Base-by-base conservation (phyloP, 2,329 filamentous ascomycete species). In the Podosphaera aphanis region DNA sequence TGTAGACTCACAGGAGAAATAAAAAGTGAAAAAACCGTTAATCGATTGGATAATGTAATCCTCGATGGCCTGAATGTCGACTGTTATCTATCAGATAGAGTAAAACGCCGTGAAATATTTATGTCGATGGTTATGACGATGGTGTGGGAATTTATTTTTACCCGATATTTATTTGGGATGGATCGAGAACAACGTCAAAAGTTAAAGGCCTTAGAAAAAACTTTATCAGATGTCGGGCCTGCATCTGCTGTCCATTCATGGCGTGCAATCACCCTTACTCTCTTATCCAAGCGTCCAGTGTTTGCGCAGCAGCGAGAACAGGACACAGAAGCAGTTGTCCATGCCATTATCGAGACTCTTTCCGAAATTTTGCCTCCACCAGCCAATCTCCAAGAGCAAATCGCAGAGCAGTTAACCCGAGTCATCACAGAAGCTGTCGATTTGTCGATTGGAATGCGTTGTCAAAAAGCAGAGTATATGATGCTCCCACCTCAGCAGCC, bases 61-160 rank as follows among this genome's bases (percentile, higher is more conserved):
- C 71, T 98, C 21, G 92, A 98, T 63, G 90, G 88, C 50, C 84
- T 84, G 40, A 86, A 95, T 59, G 85, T 93, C 51, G 85, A 95
- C 62, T 67, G 69, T 48, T 90, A 93, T 57, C 77, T 98, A 43
- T 73, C 73, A 52, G 88, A 98, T 60, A 82, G 92, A 35, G 80
- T 94, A 46, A 78, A 74, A 57, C 79, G 90, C 49, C 77, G 88
- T 49, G 88, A 95, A 60, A 78, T 95, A 48, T 94, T 98, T 69
- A 94, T 95, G 84, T 90, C 85, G 33, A 85, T 98, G 62, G 83
- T 88, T 47, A 95, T 95, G 86, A 90, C 82, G 50, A 94, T 98
- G 85, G 78, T 98, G 44, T 98, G 86, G 86, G 90, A 98, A 62
- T 94, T 92, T 58, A 79, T 98, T 59, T 98, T 98, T 60, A 94